Evolutionary conservation across 2,329 filamentous ascomycete species (phyloP).

Genomic region (Apiospora pterosperma): DNA sequence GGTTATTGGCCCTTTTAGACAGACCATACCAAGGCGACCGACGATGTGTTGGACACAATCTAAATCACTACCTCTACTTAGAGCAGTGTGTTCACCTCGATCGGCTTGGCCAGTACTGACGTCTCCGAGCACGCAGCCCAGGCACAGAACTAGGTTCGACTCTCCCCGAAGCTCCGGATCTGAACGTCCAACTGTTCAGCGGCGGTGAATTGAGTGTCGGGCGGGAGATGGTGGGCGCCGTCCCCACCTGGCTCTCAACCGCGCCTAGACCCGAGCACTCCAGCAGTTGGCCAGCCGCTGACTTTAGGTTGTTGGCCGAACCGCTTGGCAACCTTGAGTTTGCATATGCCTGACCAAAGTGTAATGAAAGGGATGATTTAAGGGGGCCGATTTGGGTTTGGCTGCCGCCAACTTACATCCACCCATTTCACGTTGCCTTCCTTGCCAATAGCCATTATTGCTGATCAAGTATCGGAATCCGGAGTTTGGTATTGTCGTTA

Average conservation of each 20-base stretch:
- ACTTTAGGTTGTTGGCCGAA: background rate
- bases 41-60: background rate
- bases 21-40: background rate
- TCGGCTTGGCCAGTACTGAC: background rate
- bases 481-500: background rate
- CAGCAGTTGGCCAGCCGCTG: slow-evolving; percentile 41
- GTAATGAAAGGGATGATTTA: background rate
- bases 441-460: slow-evolving; percentile 40
- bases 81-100: background rate
- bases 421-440: slow-evolving; percentile 57
- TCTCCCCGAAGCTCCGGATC: background rate
- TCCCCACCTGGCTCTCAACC: background rate
- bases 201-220: background rate
- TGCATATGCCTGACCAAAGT: slow-evolving; percentile 38
- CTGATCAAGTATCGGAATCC: slow-evolving; percentile 28
- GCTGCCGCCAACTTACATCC: slow-evolving; percentile 42
- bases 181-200: background rate
- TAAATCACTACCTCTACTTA: background rate
- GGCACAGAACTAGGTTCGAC: background rate
- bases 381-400: background rate
- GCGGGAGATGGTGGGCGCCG: background rate
- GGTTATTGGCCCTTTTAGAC: too few relatives aligned
- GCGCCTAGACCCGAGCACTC: background rate
- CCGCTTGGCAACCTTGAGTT: background rate
- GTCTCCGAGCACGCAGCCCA: background rate